phyloP scores from a whole-genome alignment of 495 filamentous ascomycete species.

The Penicillium verhagenii region DNA sequence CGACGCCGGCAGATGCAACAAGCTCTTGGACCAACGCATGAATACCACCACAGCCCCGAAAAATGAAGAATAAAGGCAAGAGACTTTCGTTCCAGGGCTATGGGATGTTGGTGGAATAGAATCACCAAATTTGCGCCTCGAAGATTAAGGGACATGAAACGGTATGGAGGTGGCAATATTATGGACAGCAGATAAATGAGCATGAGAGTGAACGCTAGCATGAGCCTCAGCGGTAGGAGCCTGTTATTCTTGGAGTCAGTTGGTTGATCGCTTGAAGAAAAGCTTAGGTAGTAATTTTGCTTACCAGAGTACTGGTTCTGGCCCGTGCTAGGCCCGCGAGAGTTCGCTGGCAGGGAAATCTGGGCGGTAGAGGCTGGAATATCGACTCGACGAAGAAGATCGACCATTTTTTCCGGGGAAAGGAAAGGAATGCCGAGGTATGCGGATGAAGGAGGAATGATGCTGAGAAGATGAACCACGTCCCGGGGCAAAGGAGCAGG shows the following conservation, averaged over 20 bases:
- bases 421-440: slow-evolving; percentile 70
- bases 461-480: slow-evolving; percentile 75
- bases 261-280: neutral
- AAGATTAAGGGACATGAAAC: slow-evolving; percentile 10
- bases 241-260: slow-evolving; percentile 11
- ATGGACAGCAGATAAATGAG: slow-evolving; percentile 11
- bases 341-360: slow-evolving; percentile 40
- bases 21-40: slow-evolving; percentile 2
- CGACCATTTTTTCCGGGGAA: slow-evolving; percentile 67
- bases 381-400: slow-evolving; percentile 63
- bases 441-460: slow-evolving; percentile 72
- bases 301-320: slow-evolving; percentile 40
- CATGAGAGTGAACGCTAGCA: neutral
- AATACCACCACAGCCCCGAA: slow-evolving; percentile 3
- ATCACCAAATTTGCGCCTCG: slow-evolving; percentile 21
- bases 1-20: slow-evolving; percentile 28
- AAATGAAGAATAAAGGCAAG: neutral
- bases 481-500: slow-evolving; percentile 67
- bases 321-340: slow-evolving; percentile 28
- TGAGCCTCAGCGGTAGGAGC: slow-evolving; percentile 31
- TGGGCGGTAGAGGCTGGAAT: slow-evolving; percentile 58
- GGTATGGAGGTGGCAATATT: slow-evolving; percentile 8
- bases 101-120: slow-evolving; percentile 6
- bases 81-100: slow-evolving; percentile 1
- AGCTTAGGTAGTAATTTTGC: neutral